A percentile compares a stretch with the other conserved stretches of the same genome.
These are phyloP conservation scores for Leccinum incarnatum DNA, from an alignment of 768 basidiomycete genomes.

Conservation along the genomic window DNA sequence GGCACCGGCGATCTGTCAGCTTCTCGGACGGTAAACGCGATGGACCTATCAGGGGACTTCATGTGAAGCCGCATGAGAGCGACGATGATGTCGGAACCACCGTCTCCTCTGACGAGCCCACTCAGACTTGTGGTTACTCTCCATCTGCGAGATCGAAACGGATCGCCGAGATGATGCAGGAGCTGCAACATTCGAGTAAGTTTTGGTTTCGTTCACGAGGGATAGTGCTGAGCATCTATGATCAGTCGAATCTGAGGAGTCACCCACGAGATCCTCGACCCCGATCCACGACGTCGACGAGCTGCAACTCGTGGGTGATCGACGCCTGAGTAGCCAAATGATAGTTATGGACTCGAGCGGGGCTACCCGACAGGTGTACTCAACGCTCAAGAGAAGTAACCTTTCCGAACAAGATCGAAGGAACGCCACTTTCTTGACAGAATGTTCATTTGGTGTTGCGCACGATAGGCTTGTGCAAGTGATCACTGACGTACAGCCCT, in stretches of 20 bases:
- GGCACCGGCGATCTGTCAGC: slow-evolving; percentile 83
- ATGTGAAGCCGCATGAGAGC: slow-evolving; percentile 34
- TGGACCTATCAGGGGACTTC: slow-evolving; percentile 79
- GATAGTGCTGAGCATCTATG: slow-evolving; percentile 1
- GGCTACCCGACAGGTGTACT: slow-evolving; percentile 42
- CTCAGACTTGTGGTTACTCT: slow-evolving; percentile 32
- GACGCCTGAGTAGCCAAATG: slow-evolving; percentile 38
- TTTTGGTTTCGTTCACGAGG: slow-evolving; percentile 23
- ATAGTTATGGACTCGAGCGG: slow-evolving; percentile 19
- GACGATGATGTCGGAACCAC: slow-evolving; percentile 34
- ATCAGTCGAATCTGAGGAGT: slow-evolving; percentile 41
- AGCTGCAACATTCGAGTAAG: slow-evolving; percentile 69
- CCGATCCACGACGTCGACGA: slow-evolving; percentile 45
- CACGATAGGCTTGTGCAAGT: slow-evolving; percentile 88
- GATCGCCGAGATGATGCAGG: slow-evolving; percentile 77
- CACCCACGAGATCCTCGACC: slow-evolving; percentile 54
- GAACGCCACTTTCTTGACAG: slow-evolving; percentile 81
- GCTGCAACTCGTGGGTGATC: slow-evolving; percentile 44
- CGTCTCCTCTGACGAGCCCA: slow-evolving; percentile 15
- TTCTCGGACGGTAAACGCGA: slow-evolving; percentile 93
- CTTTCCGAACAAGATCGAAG: slow-evolving; percentile 31
- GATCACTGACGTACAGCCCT: slow-evolving; percentile 93
- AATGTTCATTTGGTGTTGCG: slow-evolving; percentile 95
- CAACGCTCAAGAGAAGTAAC: slow-evolving; percentile 42
- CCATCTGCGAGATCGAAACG: slow-evolving; percentile 74